phyloP scores from a whole-genome alignment of 192 early-diverging fungal species.

The Linnemannia schmuckeri region DNA sequence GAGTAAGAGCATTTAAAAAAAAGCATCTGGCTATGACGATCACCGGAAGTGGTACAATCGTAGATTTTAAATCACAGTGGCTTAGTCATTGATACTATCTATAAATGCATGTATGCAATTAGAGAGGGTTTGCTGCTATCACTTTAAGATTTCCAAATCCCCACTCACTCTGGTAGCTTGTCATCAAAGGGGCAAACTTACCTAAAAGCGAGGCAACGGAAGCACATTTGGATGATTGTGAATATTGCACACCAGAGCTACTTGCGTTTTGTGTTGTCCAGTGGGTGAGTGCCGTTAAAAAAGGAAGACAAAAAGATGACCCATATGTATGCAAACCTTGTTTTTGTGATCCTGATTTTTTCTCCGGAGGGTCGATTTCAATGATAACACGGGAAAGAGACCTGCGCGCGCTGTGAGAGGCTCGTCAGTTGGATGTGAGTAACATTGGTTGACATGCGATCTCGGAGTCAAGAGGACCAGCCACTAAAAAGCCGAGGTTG shows the following conservation, averaged over 20 bases:
- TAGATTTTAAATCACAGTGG: neutral
- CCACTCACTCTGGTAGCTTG: no score
- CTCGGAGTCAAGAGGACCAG: neutral
- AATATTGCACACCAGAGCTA: neutral
- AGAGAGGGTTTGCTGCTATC: neutral
- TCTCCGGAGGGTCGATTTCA: neutral
- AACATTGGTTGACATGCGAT: neutral
- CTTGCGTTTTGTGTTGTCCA: neutral
- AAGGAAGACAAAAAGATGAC: neutral
- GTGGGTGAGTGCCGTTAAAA: neutral
- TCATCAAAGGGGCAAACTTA: no score
- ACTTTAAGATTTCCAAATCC: neutral
- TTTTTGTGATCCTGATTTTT: neutral
- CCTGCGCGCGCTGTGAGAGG: neutral
- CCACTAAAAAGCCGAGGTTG: neutral
- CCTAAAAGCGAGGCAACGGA: neutral
- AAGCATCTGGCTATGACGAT: no score
- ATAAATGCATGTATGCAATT: neutral
- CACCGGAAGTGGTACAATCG: neutral
- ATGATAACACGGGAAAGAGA: neutral
- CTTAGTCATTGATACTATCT: neutral
- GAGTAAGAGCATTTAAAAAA: neutral
- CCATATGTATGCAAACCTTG: conserved; percentile 18
- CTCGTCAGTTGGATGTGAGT: neutral
- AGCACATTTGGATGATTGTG: neutral